Conservation (phyloP, 805 yeast species). For the Blastobotrys robertii region DNA sequence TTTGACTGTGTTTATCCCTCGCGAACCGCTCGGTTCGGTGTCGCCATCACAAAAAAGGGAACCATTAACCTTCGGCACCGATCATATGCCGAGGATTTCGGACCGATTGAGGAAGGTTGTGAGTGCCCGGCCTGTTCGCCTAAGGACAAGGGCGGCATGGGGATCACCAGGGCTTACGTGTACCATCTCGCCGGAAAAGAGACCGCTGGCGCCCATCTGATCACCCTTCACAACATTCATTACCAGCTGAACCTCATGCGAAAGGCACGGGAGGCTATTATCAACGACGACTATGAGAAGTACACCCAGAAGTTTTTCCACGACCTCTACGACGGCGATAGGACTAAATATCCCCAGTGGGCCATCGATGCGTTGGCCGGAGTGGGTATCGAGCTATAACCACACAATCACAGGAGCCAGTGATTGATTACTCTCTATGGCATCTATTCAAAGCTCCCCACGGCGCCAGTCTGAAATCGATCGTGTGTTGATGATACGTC, state of each 20-base stretch:
- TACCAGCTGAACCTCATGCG: constrained; percentile 36
- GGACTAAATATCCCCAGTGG: constrained; percentile 31
- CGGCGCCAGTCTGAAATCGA: too few species aligned
- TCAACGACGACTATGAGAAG: constrained; percentile 29
- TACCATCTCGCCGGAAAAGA: constrained; percentile 31
- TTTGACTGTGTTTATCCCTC: constrained; percentile 40
- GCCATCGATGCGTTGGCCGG: constrained; percentile 31
- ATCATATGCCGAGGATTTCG: constrained; percentile 27
- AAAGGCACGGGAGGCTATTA: constrained; percentile 30
- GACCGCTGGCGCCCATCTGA: constrained; percentile 35
- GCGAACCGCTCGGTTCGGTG: constrained; percentile 36
- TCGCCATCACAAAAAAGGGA: constrained; percentile 33
- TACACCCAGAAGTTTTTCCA: constrained; percentile 30
- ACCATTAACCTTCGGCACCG: constrained; percentile 28
- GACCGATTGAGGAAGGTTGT: constrained; percentile 33
- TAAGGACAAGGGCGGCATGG: constrained; percentile 27
- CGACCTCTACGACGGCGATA: constrained; percentile 26
- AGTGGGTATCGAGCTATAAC: constrained; percentile 27
- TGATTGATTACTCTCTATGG: too few species aligned
- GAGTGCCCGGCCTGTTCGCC: constrained; percentile 32
- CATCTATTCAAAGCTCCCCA: too few species aligned
- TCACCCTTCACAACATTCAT: constrained; percentile 34
- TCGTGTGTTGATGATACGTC: too few species aligned
- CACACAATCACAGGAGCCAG: too few species aligned
- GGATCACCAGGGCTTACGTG: constrained; percentile 31